Evolutionary conservation across 2,329 filamentous ascomycete genomes (phyloP), one percentile per base, ranked within the genome.

Genomic region (Fusarium mundagurra): DNA sequence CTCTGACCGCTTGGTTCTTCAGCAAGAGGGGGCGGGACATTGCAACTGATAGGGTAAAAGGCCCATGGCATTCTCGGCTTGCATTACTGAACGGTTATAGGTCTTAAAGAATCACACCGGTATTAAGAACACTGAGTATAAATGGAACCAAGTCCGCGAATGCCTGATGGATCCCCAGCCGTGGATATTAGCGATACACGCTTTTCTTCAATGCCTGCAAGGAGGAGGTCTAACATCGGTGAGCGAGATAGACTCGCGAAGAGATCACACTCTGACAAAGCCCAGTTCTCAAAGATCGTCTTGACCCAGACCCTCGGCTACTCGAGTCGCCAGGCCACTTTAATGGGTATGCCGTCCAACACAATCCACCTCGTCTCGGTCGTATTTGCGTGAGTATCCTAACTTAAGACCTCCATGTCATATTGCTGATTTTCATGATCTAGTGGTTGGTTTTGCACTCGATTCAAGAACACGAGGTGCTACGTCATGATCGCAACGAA

Each of bases 351-450:
- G 51, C 51, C 51, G 4, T 39, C 34, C 24, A 54, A 54, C 14
- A 38, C 51, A 5, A 54, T 54, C 20, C 51, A 54, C 24, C 51
- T 54, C 3, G 24, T 39, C 2, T 54, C 51, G 8, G 51, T 54
- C 3, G 51, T 54, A 20, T 54, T 54, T 39, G 51, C 51, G 51
- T 54, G 8, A 29, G 20, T 9, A 13, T 11, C 20, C 1, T n/a
- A 13, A 3, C 5, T 13, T 22, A 7, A 0, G 14, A 17, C 3
- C 2, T 17, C 5, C 2, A 22, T 12, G 0, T 3, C 18, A 2
- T 0, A 2, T 17, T 17, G 5, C 34, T 54, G 5, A 54, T 8
- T 0, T 3, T 3, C 3, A n/a, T 27, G 2, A 12, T 13, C 2
- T 12, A 54, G 34, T 29, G 51, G 51, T 1, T 54, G 51, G 51